Evolutionary conservation across 2,329 filamentous ascomycete genomes (phyloP).

Genomic region (Lachnellula subtilissima): DNA sequence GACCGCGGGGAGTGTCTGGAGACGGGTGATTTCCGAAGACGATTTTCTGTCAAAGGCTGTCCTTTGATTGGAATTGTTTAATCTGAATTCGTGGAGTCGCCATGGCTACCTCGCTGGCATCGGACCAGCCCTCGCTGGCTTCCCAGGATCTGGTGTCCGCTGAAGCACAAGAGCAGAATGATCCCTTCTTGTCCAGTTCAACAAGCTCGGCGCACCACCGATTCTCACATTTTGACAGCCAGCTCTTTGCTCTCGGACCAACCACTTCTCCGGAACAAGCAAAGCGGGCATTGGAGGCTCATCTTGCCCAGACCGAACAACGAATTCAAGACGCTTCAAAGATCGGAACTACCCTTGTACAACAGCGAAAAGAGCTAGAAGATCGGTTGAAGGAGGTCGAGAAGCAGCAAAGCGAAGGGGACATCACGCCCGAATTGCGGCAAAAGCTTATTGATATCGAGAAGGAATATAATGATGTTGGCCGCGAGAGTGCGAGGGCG

Average conservation of each 20-base stretch:
- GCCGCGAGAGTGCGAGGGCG: slow-evolving; percentile 80
- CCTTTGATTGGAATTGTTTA: slow-evolving; percentile 5
- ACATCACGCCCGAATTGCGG: slow-evolving; percentile 78
- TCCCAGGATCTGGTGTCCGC: slow-evolving; percentile 16
- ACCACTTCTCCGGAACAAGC: slow-evolving; percentile 76
- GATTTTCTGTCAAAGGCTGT: not conserved
- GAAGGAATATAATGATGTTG: slow-evolving; percentile 91
- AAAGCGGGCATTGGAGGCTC: slow-evolving; percentile 82
- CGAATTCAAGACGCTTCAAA: slow-evolving; percentile 87
- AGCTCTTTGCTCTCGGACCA: slow-evolving; percentile 74
- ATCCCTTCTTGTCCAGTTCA: slow-evolving; percentile 54
- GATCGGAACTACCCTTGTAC: slow-evolving; percentile 78
- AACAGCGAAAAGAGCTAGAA: slow-evolving; percentile 78
- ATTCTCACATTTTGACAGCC: slow-evolving; percentile 77
- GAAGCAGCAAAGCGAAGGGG: slow-evolving; percentile 66
- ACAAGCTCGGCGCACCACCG: slow-evolving; percentile 62
- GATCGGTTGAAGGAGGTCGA: slow-evolving; percentile 83
- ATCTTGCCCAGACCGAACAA: slow-evolving; percentile 87
- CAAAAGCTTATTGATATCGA: slow-evolving; percentile 82
- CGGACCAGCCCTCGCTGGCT: slow-evolving; percentile 23
- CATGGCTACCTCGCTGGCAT: slow-evolving; percentile 25
- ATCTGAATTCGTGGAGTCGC: slow-evolving; percentile 26
- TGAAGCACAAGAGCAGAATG: slow-evolving; percentile 17
- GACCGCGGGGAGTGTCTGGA: slow-evolving; percentile 1
- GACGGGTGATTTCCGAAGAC: slow-evolving; percentile 1